phyloP scores from a whole-genome alignment of 2,329 filamentous ascomycete species.

The Pestalotiopsis sp. region DNA sequence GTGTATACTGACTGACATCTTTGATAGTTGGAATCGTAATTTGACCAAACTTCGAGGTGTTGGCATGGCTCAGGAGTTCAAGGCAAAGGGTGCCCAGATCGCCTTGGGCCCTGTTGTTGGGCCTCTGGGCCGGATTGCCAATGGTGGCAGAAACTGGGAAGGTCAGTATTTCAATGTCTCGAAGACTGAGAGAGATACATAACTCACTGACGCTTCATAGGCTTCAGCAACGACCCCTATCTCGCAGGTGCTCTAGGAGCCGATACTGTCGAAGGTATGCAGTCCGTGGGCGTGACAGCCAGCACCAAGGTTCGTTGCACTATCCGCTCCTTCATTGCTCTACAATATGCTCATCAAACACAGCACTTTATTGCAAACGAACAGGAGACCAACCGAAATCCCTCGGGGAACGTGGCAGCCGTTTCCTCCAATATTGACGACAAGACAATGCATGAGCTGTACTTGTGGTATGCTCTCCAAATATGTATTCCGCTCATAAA shows the following conservation, averaged over 20 bases:
- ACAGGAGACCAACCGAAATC: slow-evolving; percentile 73
- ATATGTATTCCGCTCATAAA: not conserved
- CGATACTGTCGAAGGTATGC: slow-evolving; percentile 68
- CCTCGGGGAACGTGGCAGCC: slow-evolving; percentile 50
- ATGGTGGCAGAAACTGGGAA: slow-evolving; percentile 68
- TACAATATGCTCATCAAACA: not conserved
- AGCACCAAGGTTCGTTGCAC: slow-evolving; percentile 46
- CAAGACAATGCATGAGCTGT: slow-evolving; percentile 62
- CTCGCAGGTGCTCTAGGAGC: slow-evolving; percentile 49
- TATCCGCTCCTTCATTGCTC: too few species aligned
- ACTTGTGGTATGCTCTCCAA: slow-evolving; percentile 55
- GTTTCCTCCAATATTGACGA: slow-evolving; percentile 62
- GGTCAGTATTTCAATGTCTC: slow-evolving; percentile 32
- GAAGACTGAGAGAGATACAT: not conserved
- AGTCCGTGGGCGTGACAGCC: slow-evolving; percentile 73
- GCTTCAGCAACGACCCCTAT: slow-evolving; percentile 59
- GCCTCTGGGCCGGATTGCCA: slow-evolving; percentile 62
- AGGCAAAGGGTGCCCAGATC: slow-evolving; percentile 77
- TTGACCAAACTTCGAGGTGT: slow-evolving; percentile 69
- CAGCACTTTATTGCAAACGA: slow-evolving; percentile 71
- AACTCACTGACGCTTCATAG: slow-evolving; percentile 15
- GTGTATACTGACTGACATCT: not conserved
- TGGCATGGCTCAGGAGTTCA: slow-evolving; percentile 78
- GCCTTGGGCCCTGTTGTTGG: slow-evolving; percentile 77
- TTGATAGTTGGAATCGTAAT: slow-evolving; percentile 66